Conservation (phyloP, 2,329 filamentous ascomycete species). For the Hysterium pulicare region DNA sequence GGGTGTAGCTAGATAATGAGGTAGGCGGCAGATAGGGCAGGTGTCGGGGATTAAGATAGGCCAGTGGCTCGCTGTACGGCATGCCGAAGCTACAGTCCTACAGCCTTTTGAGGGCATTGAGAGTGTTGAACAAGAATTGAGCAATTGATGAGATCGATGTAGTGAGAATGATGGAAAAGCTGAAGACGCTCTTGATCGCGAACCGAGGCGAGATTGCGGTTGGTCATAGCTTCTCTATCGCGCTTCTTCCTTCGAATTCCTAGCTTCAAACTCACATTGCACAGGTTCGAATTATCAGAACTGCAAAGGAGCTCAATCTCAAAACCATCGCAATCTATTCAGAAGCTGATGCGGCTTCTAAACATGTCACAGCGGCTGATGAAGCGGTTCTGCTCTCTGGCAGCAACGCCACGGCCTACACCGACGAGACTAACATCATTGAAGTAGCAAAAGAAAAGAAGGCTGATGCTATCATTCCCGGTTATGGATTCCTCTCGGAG, state of each 20-base stretch:
- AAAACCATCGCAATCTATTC: slow-evolving; percentile 58
- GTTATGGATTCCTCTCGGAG: slow-evolving; percentile 66
- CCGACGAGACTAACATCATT: slow-evolving; percentile 48
- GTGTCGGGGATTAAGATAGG: too few relatives aligned
- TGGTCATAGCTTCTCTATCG: not conserved
- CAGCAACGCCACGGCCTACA: slow-evolving; percentile 49
- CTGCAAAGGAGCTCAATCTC: slow-evolving; percentile 50
- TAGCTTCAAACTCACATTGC: not conserved
- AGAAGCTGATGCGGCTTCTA: slow-evolving; percentile 52
- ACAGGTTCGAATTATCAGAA: slow-evolving; percentile 48
- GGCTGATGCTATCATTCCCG: slow-evolving; percentile 60
- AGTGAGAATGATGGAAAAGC: slow-evolving; percentile 34
- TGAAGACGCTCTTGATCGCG: slow-evolving; percentile 55
- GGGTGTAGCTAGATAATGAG: too few relatives aligned
- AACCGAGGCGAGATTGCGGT: slow-evolving; percentile 60
- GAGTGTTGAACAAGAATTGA: too few relatives aligned
- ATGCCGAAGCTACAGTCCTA: too few relatives aligned
- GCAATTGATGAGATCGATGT: too few relatives aligned
- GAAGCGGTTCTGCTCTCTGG: slow-evolving; percentile 51
- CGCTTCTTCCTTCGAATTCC: not conserved
- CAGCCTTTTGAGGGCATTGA: too few relatives aligned
- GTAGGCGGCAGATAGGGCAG: too few relatives aligned
- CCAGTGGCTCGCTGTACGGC: too few relatives aligned
- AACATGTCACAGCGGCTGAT: slow-evolving; percentile 54
- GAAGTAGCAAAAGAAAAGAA: slow-evolving; percentile 48